Evolutionary conservation across 1,284 basidiomycete genomes (phyloP).

Genomic region (Rhodotorula sp.): DNA sequence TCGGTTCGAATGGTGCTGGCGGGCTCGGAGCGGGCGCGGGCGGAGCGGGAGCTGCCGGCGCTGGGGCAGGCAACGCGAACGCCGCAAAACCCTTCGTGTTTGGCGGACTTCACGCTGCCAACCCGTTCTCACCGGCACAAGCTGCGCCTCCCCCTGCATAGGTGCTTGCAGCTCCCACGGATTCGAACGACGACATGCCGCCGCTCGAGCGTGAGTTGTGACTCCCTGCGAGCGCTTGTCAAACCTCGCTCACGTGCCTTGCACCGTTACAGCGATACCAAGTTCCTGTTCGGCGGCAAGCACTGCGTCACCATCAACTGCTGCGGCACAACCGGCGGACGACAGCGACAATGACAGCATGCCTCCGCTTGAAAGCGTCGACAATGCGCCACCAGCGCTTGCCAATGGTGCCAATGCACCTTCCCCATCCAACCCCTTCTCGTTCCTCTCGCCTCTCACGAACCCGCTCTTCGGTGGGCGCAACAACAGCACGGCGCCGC

Average conservation of each 20-base stretch:
- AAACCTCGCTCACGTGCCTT: not conserved
- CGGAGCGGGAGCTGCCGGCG: not conserved
- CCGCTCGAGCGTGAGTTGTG: constrained; percentile 9
- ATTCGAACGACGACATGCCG: constrained; percentile 20
- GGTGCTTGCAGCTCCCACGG: not conserved
- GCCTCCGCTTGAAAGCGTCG: constrained; percentile 12
- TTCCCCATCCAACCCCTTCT: not conserved
- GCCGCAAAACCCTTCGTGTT: not conserved
- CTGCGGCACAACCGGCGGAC: not conserved
- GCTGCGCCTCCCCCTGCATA: not conserved
- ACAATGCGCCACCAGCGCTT: not conserved
- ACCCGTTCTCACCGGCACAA: not conserved
- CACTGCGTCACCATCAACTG: not conserved
- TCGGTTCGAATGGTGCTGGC: not conserved
- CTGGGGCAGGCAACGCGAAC: not conserved
- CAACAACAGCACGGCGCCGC: not conserved
- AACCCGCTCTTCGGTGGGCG: not conserved
- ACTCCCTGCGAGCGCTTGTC: not conserved
- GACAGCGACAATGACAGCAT: constrained; percentile 2
- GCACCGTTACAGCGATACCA: not conserved
- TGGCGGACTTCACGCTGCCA: not conserved
- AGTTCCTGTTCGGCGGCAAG: not conserved
- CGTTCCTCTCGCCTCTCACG: constrained; percentile 9
- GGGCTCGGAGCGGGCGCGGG: not conserved
- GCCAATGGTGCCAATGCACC: not conserved